phyloP scores from a whole-genome alignment of 306 rosid genomes.

The Glycyrrhiza uralensis region DNA sequence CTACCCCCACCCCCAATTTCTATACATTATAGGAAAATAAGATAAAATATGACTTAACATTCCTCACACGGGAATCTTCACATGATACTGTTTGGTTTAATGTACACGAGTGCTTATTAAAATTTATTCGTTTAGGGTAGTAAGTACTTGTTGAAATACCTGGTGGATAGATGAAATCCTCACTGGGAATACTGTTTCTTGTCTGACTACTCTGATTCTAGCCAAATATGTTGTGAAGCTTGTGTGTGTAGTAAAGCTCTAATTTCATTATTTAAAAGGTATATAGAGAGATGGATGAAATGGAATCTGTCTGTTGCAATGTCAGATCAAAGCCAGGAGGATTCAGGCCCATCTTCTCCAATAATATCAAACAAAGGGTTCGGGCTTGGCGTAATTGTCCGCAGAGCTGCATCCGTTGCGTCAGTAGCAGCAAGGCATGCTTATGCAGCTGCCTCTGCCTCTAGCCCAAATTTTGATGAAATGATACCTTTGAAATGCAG shows the following conservation, averaged over 20 bases:
- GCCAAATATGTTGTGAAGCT: slow-evolving; percentile 26
- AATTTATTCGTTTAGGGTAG: slow-evolving; percentile 15
- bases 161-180: slow-evolving; percentile 11
- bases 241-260: slow-evolving; percentile 12
- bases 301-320: slow-evolving; percentile 33
- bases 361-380: slow-evolving; percentile 72
- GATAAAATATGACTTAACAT: neutral
- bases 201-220: slow-evolving; percentile 1
- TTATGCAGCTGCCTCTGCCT: slow-evolving; percentile 81
- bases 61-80: neutral
- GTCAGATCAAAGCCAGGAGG: slow-evolving; percentile 90
- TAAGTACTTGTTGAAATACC: neutral
- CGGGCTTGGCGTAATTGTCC: slow-evolving; percentile 75
- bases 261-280: slow-evolving; percentile 20
- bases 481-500: slow-evolving; percentile 91
- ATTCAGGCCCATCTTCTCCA: slow-evolving; percentile 76
- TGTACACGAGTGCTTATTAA: neutral
- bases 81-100: neutral
- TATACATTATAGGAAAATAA: neutral
- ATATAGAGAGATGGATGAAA: slow-evolving; percentile 27
- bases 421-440: slow-evolving; percentile 87
- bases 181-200: neutral
- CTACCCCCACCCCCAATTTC: neutral
- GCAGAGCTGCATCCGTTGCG: slow-evolving; percentile 87
- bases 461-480: slow-evolving; percentile 59